Conservation (phyloP, 2,329 filamentous ascomycete genomes). For the Fusarium udum region DNA sequence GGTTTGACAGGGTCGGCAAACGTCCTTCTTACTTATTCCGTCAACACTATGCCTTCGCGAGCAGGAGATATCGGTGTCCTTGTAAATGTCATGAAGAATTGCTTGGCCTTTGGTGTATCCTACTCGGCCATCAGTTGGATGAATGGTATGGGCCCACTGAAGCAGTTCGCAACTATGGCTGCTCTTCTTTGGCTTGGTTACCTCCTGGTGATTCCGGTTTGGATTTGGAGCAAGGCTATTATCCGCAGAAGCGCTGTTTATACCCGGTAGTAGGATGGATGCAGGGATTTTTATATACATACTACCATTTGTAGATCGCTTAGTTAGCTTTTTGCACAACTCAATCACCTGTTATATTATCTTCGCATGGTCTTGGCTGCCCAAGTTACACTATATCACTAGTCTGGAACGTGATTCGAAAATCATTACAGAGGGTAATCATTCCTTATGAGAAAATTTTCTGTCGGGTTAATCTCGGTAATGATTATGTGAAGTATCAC, state of each 20-base stretch:
- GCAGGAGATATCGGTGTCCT: slow-evolving; percentile 11
- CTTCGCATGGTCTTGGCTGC: too few relatives aligned
- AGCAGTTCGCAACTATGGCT: background rate
- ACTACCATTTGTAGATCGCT: accelerated
- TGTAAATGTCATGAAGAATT: slow-evolving; percentile 13
- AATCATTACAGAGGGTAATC: too few relatives aligned
- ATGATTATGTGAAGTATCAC: too few relatives aligned
- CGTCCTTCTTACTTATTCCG: slow-evolving; percentile 1
- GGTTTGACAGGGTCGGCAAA: slow-evolving; percentile 8
- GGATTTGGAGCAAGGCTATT: background rate
- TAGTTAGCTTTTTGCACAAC: accelerated
- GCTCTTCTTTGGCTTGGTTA: slow-evolving; percentile 2
- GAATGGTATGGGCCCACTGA: background rate
- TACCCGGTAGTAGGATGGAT: background rate
- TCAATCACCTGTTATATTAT: too few relatives aligned
- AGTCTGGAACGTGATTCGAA: too few relatives aligned
- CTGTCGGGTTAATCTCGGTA: too few relatives aligned
- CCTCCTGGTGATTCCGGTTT: background rate
- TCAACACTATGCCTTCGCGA: background rate
- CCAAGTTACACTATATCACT: too few relatives aligned
- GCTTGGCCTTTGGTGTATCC: background rate
- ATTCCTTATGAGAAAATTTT: too few relatives aligned
- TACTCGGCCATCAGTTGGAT: background rate
- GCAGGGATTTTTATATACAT: accelerated
- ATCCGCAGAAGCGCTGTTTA: background rate